Percentiles rank a stretch among this genome's conserved stretches.
Evolutionary conservation across 208 protist species (phyloP).

Genomic region (Naegleria gruberi): DNA sequence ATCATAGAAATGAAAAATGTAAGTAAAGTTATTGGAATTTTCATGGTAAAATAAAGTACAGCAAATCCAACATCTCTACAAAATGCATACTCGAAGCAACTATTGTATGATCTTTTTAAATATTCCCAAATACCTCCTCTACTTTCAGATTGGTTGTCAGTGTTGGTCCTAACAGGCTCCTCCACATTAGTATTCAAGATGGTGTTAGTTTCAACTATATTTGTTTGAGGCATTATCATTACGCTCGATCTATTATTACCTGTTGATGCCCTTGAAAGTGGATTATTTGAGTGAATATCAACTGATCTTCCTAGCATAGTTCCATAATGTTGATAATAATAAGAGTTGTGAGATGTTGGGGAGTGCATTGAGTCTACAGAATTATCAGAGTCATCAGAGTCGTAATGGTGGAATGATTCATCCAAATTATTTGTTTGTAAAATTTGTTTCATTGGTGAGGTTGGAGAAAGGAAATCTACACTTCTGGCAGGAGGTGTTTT

Average conservation of each 20-base stretch:
- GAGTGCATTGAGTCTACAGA: neutral
- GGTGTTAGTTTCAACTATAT: too few relatives aligned
- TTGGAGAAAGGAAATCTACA: neutral
- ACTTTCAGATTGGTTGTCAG: neutral
- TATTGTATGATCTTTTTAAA: neutral
- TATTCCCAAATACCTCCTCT: neutral
- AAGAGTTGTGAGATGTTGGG: neutral
- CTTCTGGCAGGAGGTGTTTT: neutral
- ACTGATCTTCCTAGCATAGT: neutral
- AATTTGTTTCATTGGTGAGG: neutral
- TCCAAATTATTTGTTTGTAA: neutral
- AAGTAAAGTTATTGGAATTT: neutral
- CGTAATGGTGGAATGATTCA: neutral
- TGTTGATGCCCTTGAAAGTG: too few relatives aligned
- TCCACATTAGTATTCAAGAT: too few relatives aligned
- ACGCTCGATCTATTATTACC: too few relatives aligned
- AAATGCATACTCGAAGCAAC: neutral
- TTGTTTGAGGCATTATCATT: too few relatives aligned
- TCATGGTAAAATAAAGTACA: neutral
- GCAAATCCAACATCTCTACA: neutral
- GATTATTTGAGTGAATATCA: neutral
- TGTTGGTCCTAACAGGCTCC: too few relatives aligned
- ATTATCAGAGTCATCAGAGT: neutral
- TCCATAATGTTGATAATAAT: neutral
- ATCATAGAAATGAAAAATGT: neutral